A percentile compares a stretch with the other conserved stretches of the same genome.
Evolutionary conservation across 495 filamentous ascomycete genomes (phyloP).

Genomic region (Penicillium cosmopolitanum): DNA sequence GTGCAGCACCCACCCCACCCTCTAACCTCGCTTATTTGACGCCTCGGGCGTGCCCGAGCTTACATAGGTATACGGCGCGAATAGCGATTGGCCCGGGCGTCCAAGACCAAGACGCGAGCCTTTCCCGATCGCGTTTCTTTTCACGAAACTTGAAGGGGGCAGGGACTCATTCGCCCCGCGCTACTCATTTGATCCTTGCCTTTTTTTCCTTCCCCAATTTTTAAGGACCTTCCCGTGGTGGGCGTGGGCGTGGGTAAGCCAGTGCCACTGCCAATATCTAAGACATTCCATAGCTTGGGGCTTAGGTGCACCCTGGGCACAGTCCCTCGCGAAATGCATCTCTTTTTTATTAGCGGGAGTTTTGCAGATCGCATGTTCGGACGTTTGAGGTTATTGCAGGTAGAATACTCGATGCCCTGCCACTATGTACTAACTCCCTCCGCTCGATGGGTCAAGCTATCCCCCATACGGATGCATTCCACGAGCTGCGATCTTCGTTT

Average conservation of each 20-base stretch:
- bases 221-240: not conserved
- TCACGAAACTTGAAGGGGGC: slow-evolving; percentile 17
- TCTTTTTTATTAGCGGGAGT: not conserved
- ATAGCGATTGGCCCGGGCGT: slow-evolving; percentile 13
- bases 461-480: slow-evolving; percentile 11
- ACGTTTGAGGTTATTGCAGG: slow-evolving; percentile 9
- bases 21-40: slow-evolving; percentile 18
- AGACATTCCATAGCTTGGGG: too few species aligned
- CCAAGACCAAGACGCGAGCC: slow-evolving; percentile 29
- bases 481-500: slow-evolving; percentile 9
- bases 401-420: not conserved
- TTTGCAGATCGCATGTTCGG: slow-evolving; percentile 7
- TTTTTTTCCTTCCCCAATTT: not conserved
- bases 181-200: not conserved
- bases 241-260: slow-evolving; percentile 2
- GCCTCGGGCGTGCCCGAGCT: slow-evolving; percentile 9
- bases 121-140: slow-evolving; percentile 29
- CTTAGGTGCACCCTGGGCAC: not conserved
- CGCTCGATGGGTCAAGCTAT: slow-evolving; percentile 6
- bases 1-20: not conserved
- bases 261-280: not conserved
- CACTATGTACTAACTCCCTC: not conserved
- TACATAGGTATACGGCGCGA: not conserved
- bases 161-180: not conserved
- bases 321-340: slow-evolving; percentile 13